Base-by-base conservation (phyloP, 768 basidiomycete species). In the Mycena latifolia region DNA sequence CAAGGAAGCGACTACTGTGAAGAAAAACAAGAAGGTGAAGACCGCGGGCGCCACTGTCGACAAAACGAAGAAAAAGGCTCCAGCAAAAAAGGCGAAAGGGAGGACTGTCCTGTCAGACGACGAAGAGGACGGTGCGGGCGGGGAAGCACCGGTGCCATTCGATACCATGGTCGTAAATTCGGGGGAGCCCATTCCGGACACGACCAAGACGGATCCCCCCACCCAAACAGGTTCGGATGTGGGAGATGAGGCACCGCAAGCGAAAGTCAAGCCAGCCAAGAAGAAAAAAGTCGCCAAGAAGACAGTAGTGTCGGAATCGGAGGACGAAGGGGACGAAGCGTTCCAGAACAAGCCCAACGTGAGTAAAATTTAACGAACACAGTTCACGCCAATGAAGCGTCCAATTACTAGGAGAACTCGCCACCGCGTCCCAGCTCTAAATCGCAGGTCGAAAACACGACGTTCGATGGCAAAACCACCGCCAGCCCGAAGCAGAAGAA, bases 81-180 rank as follows among this genome's bases (percentile, higher is more conserved):
- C 53, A 10, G 51, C 62, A 6, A 65, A 69, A 62, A 66, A 66
- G 45, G 63, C 63, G 54, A 67, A 74, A 25, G 65, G 60, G 43
- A 59, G 31, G 50, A 45, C 46, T 31, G 56, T 60, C 20, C 61
- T 76, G 27, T 78, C 79, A 31, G 81, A 81, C 22, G 75, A 79
- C 24, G 79, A 80, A 18, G 76, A 75, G 24, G 63, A 65, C 18
- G 55, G 63, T 45, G 48, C 59, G 20, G 61, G 54, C 14, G 52
- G 53, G 43, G 66, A 35, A 29, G 29, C 22, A n/a, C 12, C 31
- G 17, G 31, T 52, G 28, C 18, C 29, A 11, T 29, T 9, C 25
- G 20, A n/a, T n/a, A n/a, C n/a, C n/a, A n/a, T n/a, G n/a, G n/a
- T n/a, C n/a, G n/a, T n/a, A n/a, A n/a, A n/a, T n/a, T n/a, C n/a